phyloP scores from a whole-genome alignment of 2,329 filamentous ascomycete species.

The Botryotinia convoluta region DNA sequence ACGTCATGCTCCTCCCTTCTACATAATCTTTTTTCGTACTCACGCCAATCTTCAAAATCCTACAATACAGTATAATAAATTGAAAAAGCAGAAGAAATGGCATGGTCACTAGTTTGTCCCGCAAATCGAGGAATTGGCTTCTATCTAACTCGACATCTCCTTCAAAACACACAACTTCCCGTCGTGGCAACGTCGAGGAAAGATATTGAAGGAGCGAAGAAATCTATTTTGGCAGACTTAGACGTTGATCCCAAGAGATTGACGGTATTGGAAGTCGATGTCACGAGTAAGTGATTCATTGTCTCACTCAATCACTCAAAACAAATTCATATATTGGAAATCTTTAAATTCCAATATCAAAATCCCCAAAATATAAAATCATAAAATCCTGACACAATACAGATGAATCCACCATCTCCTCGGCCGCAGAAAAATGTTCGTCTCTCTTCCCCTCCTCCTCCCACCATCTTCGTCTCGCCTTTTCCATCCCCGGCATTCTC shows the following conservation, averaged over 20 bases:
- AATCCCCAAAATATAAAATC: background rate
- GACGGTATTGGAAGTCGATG: slow-evolving; percentile 52
- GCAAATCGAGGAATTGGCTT: slow-evolving; percentile 63
- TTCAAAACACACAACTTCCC: slow-evolving; percentile 55
- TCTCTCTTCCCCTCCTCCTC: slow-evolving; percentile 50
- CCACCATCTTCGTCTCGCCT: slow-evolving; percentile 64
- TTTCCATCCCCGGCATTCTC: slow-evolving; percentile 70
- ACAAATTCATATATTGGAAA: background rate
- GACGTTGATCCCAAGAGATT: slow-evolving; percentile 46
- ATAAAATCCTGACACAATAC: background rate
- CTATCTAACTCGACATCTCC: slow-evolving; percentile 56
- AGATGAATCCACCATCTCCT: slow-evolving; percentile 61
- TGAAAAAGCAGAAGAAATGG: slow-evolving; percentile 25
- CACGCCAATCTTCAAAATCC: background rate
- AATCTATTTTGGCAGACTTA: slow-evolving; percentile 50
- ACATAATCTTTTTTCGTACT: background rate
- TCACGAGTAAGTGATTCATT: slow-evolving; percentile 47
- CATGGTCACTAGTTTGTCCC: slow-evolving; percentile 50
- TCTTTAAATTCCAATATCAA: background rate
- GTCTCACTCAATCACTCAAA: background rate
- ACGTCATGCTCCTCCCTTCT: background rate
- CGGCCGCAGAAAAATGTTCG: slow-evolving; percentile 52
- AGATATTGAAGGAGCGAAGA: slow-evolving; percentile 48
- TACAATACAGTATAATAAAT: background rate
- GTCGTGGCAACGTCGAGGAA: slow-evolving; percentile 59